phyloP scores from a whole-genome alignment of 768 basidiomycete species.

The Naganishia vishniacii region DNA sequence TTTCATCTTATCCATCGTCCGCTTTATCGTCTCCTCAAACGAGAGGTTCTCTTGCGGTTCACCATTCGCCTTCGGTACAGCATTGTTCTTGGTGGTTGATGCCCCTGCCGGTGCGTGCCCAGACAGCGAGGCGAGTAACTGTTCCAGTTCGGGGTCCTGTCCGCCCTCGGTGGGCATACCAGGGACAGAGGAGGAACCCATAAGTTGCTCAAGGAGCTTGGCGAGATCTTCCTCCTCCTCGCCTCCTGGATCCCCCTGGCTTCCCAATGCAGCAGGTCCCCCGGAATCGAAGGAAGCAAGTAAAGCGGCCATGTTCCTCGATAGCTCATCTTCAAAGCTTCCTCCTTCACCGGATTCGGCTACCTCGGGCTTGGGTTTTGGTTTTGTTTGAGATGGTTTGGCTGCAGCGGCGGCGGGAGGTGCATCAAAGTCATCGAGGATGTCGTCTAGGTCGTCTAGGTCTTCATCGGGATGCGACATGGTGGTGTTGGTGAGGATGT shows the following conservation, averaged over 20 bases:
- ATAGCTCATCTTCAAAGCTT: constrained; percentile 7
- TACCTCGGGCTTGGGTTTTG: background rate
- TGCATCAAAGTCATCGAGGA: constrained; percentile 25
- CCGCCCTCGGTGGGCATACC: background rate
- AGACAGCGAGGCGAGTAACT: background rate
- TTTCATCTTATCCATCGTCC: constrained; percentile 33
- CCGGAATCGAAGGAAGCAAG: constrained; percentile 4
- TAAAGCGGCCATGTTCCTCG: constrained; percentile 9
- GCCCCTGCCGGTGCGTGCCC: background rate
- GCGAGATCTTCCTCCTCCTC: background rate
- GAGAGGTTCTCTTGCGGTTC: constrained; percentile 13
- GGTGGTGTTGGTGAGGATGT: too few relatives aligned
- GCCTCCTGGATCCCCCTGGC: background rate
- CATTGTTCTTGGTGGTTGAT: background rate
- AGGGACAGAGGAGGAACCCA: background rate
- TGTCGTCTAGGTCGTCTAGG: constrained; percentile 24
- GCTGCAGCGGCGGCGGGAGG: background rate
- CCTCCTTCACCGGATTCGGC: background rate
- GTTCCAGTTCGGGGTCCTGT: background rate
- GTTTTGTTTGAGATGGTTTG: background rate
- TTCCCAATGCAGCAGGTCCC: too few relatives aligned
- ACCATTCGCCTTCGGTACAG: background rate
- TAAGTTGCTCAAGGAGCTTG: background rate
- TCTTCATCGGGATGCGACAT: constrained; percentile 13
- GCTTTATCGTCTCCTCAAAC: constrained; percentile 32